Conservation (phyloP, 805 yeast species). For the Candida vaughaniae region DNA sequence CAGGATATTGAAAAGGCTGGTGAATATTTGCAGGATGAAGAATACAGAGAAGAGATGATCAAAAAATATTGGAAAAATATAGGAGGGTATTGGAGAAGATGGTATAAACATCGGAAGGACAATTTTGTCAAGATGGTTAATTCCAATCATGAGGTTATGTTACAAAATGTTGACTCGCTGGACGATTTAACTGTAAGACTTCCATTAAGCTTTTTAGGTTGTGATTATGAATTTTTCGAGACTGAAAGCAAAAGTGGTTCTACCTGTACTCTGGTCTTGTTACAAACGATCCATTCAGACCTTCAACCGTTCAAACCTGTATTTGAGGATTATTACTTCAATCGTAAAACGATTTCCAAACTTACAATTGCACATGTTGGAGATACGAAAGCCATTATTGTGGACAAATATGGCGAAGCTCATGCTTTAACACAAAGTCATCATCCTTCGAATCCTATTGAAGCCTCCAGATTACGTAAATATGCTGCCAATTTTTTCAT, state of each 20-base stretch:
- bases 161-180: conserved; percentile 12
- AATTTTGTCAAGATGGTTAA: conserved; percentile 28
- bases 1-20: conserved; percentile 48
- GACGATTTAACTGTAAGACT: conserved; percentile 65
- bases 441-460: conserved; percentile 83
- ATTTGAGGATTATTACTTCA: conserved; percentile 51
- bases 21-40: conserved; percentile 26
- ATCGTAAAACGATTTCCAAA: conserved; percentile 62
- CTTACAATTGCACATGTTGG: conserved; percentile 88
- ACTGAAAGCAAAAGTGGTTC: conserved; percentile 55
- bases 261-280: conserved; percentile 65
- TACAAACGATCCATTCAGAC: conserved; percentile 48
- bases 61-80: conserved; percentile 56
- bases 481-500: conserved; percentile 60
- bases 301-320: conserved; percentile 28
- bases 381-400: conserved; percentile 83
- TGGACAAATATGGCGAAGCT: conserved; percentile 78
- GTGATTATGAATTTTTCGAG: conserved; percentile 61
- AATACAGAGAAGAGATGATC: conserved; percentile 41
- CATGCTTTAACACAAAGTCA: conserved; percentile 77
- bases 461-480: conserved; percentile 66
- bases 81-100: conserved; percentile 84
- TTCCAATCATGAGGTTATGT: conserved; percentile 15
- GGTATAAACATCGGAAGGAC: conserved; percentile 50
- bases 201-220: conserved; percentile 60